Base-by-base conservation (phyloP, 371 early-diverging fungal species). In the Lichtheimia hyalospora region DNA sequence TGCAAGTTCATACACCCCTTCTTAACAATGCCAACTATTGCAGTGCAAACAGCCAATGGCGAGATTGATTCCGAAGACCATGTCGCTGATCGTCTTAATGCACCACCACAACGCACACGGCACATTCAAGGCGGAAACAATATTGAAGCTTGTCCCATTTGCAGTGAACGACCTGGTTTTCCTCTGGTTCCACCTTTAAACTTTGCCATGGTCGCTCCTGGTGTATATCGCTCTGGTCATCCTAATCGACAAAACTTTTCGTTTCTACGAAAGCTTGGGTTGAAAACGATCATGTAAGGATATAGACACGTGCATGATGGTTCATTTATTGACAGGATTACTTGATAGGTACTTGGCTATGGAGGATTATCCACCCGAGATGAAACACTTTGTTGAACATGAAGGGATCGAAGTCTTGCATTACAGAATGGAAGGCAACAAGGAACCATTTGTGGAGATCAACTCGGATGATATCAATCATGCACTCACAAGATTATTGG, bases 391-490 rank as follows among this genome's bases (percentile, higher is more conserved):
- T 68, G 74, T 92, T 5, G 71, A 84, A 25, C 73, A 83, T 27
- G 86, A 95, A 68, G 68, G 76, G 1, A 90, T 98, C 41, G 80
- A 84, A 57, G 79, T 90, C 10, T 77, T 92, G 49, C 96, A 96
- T 55, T 88, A 87, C 63, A 68, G 82, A 54, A 89, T 95, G 50
- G 85, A 89, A 27, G 95, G 93, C 23, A 97, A 96, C 70, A 96
- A 95, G 84, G 96, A 96, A 62, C 98, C 97, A 1, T 96, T 96
- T 73, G 75, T 81, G 15, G 95, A 96, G 64, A 93, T 96, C 50
- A 92, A 93, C 66, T 84, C 86, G 52, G 73, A 75, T 14, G 88
- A 89, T 50, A 91, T 97, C 39, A 83, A 87, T 20, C 82, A 83
- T 57, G 91, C 92, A 0, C 75, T 97, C 27, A 87, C 86, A 0